phyloP scores from a whole-genome alignment of 2,329 filamentous ascomycete genomes.

The Alternaria metachromatica region DNA sequence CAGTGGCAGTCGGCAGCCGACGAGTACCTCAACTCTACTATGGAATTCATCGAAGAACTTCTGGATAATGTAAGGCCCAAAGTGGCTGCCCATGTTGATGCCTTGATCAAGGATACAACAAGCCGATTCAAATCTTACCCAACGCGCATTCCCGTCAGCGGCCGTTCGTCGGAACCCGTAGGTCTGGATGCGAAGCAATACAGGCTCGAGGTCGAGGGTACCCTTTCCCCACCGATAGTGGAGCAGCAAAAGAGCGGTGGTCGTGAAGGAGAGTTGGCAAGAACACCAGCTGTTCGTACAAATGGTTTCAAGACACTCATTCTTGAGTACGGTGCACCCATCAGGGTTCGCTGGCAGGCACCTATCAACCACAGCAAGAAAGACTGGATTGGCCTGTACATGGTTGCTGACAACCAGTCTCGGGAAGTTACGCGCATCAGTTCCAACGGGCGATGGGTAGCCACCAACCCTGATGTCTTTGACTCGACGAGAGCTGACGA shows the following conservation, averaged over 20 bases:
- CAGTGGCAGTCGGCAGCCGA: slow-evolving; percentile 87
- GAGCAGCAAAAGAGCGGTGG: slow-evolving; percentile 69
- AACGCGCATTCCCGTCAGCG: slow-evolving; percentile 81
- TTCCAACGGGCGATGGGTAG: slow-evolving; percentile 87
- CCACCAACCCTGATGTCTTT: slow-evolving; percentile 77
- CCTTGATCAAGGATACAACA: slow-evolving; percentile 85
- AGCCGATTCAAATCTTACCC: slow-evolving; percentile 90
- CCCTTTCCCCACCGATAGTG: slow-evolving; percentile 56
- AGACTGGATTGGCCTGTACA: slow-evolving; percentile 96
- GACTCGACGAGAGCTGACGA: slow-evolving; percentile 77
- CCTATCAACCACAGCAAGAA: slow-evolving; percentile 85
- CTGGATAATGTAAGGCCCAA: slow-evolving; percentile 85
- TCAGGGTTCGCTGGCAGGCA: slow-evolving; percentile 89
- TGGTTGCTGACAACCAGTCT: slow-evolving; percentile 91
- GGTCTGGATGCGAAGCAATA: slow-evolving; percentile 83
- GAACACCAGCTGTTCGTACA: slow-evolving; percentile 67
- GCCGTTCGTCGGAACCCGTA: slow-evolving; percentile 78
- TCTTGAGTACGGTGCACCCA: slow-evolving; percentile 88
- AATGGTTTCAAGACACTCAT: slow-evolving; percentile 74
- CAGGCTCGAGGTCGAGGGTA: slow-evolving; percentile 75
- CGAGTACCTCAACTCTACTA: slow-evolving; percentile 82
- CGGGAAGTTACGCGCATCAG: slow-evolving; percentile 83
- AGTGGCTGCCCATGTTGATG: slow-evolving; percentile 83
- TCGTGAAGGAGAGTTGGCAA: slow-evolving; percentile 74
- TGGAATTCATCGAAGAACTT: slow-evolving; percentile 89